Base-by-base conservation (phyloP, 129 eudicot species). In the Heracleum sosnowskyi region DNA sequence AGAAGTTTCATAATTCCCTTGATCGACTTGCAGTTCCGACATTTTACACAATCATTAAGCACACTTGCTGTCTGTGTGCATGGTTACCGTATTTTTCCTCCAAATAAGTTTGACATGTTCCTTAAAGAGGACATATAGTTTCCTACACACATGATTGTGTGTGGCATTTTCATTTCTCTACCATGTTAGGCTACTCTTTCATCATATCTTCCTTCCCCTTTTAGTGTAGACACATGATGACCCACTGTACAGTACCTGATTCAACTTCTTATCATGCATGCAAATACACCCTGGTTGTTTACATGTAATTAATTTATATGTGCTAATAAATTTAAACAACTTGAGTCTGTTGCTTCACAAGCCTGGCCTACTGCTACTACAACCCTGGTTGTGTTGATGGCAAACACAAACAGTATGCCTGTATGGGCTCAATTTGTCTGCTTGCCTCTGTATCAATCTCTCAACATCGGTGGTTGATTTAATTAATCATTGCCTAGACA, bases 141-240 rank as follows among this genome's bases (percentile, higher is more conserved):
- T 55, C 16, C 80, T 77, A 28, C 60, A 77, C 57, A 60, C 80
- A 60, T 77, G 40, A 77, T 39, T 77, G n/a, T 62, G 73, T 41
- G 73, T 63, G 80, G 80, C 80, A 77, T 63, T 57, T 77, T 31
- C n/a, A 62, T 39, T 40, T 60, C 55, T 39, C 55, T 60, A 26
- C 37, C 80, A 77, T 77, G 80, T 77, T 77, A 63, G 57, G 35
- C 31, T 77, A 77, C 73, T 77, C 80, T 63, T 53, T 74, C 74
- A 77, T 77, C 73, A 77, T n/a, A n/a, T 41, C 73, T 26, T 62
- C 55, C 33, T 37, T 71, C 4, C 80, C 80, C 72, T 57, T 71
- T 39, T 24, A 40, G 62, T 55, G 44, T 6, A 57, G 15, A 77
- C 80, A 62, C 34, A 0, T 0, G 20, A 51, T 64, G 80, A 15